Conservation (phyloP, 2,329 filamentous ascomycete species). For the Fusarium setosum region DNA sequence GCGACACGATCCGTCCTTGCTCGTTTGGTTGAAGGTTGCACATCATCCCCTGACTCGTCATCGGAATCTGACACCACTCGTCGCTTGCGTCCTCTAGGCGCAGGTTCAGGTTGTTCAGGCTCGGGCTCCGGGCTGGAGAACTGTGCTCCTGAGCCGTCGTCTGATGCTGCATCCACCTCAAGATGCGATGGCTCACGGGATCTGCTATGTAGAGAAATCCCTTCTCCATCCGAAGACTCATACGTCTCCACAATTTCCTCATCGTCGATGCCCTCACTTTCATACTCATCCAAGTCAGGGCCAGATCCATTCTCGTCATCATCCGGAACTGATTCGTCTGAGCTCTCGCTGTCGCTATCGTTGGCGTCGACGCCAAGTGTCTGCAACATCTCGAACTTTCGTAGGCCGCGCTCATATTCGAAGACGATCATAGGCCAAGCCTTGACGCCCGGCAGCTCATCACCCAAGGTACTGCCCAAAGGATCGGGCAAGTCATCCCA, state of each 20-base stretch:
- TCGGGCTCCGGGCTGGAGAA: conserved; percentile 48
- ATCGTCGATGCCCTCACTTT: conserved; percentile 55
- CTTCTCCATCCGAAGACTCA: conserved; percentile 43
- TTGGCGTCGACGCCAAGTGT: conserved; percentile 5
- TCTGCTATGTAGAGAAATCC: conserved; percentile 28
- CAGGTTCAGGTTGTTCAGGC: conserved; percentile 25
- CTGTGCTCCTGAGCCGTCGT: conserved; percentile 20
- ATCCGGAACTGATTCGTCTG: conserved; percentile 24
- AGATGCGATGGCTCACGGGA: neutral
- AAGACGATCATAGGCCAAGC: conserved; percentile 48
- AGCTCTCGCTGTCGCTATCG: conserved; percentile 18
- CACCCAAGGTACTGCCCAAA: conserved; percentile 5
- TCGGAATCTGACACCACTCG: conserved; percentile 47
- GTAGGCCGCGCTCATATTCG: conserved; percentile 30
- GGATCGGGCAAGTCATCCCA: conserved; percentile 3
- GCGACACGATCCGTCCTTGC: conserved; percentile 31
- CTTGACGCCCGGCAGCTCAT: conserved; percentile 23
- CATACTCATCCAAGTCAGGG: conserved; percentile 46
- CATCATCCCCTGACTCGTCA: conserved; percentile 40
- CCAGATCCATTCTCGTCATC: conserved; percentile 30
- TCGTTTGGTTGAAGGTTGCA: conserved; percentile 37
- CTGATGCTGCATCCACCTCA: conserved; percentile 14
- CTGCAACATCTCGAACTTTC: conserved; percentile 28
- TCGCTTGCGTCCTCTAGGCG: conserved; percentile 40
- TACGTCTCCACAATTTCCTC: conserved; percentile 41